phyloP scores from a whole-genome alignment of 306 rosid genomes.

The Inga oerstediana region DNA sequence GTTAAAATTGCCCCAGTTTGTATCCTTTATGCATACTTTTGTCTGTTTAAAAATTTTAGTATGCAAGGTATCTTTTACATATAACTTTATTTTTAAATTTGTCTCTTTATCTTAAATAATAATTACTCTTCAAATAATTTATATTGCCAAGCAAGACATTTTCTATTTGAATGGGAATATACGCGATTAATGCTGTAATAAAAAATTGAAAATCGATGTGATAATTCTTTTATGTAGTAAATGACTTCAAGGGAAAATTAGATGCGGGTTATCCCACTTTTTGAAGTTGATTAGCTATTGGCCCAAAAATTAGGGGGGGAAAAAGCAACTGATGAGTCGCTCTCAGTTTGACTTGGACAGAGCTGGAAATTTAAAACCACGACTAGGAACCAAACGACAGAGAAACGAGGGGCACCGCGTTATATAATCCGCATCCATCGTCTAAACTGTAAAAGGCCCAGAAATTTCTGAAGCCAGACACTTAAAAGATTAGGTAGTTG shows the following conservation, averaged over 20 bases:
- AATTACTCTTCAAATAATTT: no score
- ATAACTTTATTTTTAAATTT: no score
- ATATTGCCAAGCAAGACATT: no score
- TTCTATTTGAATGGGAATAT: no score
- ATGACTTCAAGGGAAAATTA: background rate
- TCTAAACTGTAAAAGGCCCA: conserved; percentile 31
- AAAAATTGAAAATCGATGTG: background rate
- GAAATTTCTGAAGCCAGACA: background rate
- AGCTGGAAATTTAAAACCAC: conserved; percentile 7
- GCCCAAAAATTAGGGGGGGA: background rate
- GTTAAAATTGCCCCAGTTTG: no score
- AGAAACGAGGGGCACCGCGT: conserved; percentile 9
- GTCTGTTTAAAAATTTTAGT: no score
- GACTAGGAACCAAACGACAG: background rate
- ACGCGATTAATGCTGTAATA: no score
- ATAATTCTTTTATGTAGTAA: background rate
- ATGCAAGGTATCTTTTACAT: no score
- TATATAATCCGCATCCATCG: conserved; percentile 15
- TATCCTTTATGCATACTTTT: no score
- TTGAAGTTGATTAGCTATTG: background rate
- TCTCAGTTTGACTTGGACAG: background rate
- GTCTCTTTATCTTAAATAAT: no score
- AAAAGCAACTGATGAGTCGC: background rate
- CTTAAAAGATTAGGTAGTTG: background rate
- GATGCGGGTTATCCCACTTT: background rate